phyloP scores from a whole-genome alignment of 805 yeast species.

The Yarrowia porcina region DNA sequence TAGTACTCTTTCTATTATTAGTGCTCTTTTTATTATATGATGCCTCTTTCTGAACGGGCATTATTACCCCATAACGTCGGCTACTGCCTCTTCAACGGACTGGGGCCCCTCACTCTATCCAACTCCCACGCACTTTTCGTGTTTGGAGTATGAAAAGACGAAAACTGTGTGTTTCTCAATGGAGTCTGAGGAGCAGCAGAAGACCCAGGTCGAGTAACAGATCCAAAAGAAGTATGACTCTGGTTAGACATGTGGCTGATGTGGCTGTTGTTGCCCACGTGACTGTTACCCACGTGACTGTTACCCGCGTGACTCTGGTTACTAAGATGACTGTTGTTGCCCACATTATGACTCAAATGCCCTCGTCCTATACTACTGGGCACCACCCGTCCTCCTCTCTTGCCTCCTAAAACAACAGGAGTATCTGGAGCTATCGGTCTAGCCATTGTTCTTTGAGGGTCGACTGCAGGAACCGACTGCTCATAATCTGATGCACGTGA shows the following conservation, averaged over 20 bases:
- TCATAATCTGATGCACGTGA: conserved; percentile 26
- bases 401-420: neutral
- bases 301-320: neutral
- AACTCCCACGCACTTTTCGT: conserved; percentile 17
- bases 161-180: neutral
- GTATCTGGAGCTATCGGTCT: conserved; percentile 10
- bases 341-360: neutral
- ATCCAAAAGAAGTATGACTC: neutral
- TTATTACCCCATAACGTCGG: too few relatives aligned
- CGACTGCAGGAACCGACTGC: neutral
- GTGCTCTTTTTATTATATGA: too few relatives aligned
- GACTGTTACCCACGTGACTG: neutral
- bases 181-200: conserved; percentile 1
- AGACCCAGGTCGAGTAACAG: neutral
- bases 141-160: conserved; percentile 13
- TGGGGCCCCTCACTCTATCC: conserved; percentile 4
- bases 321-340: neutral
- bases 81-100: neutral
- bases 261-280: too few relatives aligned
- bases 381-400: neutral
- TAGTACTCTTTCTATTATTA: too few relatives aligned
- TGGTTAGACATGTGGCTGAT: too few relatives aligned
- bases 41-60: too few relatives aligned
- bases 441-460: neutral
- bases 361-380: neutral